Base-by-base conservation (phyloP, 495 filamentous ascomycete genomes). In the Podospora didyma region DNA sequence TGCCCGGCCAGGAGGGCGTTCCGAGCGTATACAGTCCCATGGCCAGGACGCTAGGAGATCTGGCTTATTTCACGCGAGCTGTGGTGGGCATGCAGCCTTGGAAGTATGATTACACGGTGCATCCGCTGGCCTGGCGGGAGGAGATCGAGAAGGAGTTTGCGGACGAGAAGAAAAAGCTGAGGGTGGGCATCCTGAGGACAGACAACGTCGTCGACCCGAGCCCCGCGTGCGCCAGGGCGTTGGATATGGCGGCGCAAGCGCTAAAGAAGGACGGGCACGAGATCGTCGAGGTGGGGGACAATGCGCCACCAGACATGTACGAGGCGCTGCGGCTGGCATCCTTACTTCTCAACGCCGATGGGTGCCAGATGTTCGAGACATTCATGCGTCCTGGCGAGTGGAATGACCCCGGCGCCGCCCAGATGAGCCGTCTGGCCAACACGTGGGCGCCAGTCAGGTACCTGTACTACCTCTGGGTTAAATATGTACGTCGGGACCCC, bases 1-100 rank as follows among this genome's bases (percentile, higher is more conserved):
- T 97, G 93, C 83, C 89, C 0, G 93, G 93, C 0, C 93, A 98
- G 69, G 93, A 98, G 69, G 93, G 92, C 3, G 85, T 98, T 31
- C 80, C 88, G 2, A 89, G 86, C 64, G 89, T 96, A 21, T 97
- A 92, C 69, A 93, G 89, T 52, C 93, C 93, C 3, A 97, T 98
- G 94, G 81, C 94, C 11, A 81, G 91, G 54, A 96, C 94, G 1
- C 71, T 97, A 64, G 82, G 82, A 41, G 93, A 98, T 65, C 72
- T 98, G 34, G 80, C 78, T 16, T 96, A 95, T 71, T 96, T 98
- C 68, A 85, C 88, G n/a, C 80, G 81, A 41, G 82, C 84, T 21
- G 73, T 96, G 39, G 77, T 96, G 39, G 73, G 81, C 19, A 95
- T 96, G 90, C 71, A 89, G 73, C 92, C 92, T 0, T 98, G 94